Conservation (phyloP, 768 basidiomycete species). For the Termitomyces sp. region DNA sequence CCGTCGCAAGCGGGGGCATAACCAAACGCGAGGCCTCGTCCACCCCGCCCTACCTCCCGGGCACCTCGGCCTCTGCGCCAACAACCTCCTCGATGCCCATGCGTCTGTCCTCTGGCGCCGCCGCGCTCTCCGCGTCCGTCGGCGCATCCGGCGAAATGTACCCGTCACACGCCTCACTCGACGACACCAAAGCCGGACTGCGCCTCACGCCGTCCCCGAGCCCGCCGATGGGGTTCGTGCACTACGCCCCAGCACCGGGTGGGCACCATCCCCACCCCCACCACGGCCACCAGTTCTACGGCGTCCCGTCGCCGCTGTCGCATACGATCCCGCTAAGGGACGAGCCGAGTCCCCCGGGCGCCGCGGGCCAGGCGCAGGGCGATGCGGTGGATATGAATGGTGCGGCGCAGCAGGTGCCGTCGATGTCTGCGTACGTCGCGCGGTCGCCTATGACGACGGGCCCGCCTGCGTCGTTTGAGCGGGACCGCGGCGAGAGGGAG, state of each 20-base stretch:
- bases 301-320: constrained; percentile 48
- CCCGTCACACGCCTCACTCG: constrained; percentile 29
- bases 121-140: constrained; percentile 41
- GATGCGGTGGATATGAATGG: constrained; percentile 11
- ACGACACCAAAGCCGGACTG: constrained; percentile 28
- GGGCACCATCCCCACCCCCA: constrained; percentile 23
- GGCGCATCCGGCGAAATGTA: constrained; percentile 56
- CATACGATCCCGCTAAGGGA: constrained; percentile 27
- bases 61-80: constrained; percentile 23
- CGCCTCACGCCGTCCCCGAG: constrained; percentile 56
- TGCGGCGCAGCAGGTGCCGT: too few species aligned
- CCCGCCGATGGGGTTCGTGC: constrained; percentile 57
- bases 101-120: constrained; percentile 43
- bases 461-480: constrained; percentile 46
- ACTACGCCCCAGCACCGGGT: constrained; percentile 40
- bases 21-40: constrained; percentile 34
- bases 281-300: constrained; percentile 32
- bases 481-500: constrained; percentile 39
- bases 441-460: constrained; percentile 34
- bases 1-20: constrained; percentile 12
- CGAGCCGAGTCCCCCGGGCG: constrained; percentile 8
- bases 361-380: background rate
- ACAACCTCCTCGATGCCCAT: constrained; percentile 22
- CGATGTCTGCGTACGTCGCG: constrained; percentile 18
- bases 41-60: constrained; percentile 30